Conservation (phyloP, 768 basidiomycete genomes). For the Phanerochaete carnosa region DNA sequence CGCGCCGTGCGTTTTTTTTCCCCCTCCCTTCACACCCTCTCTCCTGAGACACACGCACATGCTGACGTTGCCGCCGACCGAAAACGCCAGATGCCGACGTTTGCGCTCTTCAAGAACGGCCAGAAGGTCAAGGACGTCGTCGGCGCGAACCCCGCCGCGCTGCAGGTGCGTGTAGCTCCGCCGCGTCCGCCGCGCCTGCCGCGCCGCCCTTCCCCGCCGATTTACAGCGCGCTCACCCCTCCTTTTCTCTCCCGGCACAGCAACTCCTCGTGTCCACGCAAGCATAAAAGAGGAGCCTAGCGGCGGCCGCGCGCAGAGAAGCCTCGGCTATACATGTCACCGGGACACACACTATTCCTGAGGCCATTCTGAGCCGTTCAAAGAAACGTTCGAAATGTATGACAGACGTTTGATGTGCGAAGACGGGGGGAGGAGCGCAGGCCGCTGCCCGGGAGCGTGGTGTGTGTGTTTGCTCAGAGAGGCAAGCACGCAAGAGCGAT, state of each 20-base stretch:
- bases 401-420: neutral
- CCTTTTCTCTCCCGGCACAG: neutral
- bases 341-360: neutral
- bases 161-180: slow-evolving; percentile 33
- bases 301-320: neutral
- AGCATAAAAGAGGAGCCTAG: neutral
- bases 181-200: neutral
- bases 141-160: slow-evolving; percentile 42
- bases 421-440: neutral
- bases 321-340: neutral
- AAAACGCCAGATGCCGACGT: slow-evolving; percentile 44
- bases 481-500: neutral
- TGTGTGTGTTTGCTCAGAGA: neutral
- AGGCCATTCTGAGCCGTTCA: neutral
- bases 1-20: slow-evolving; percentile 64
- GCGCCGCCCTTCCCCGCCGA: no score
- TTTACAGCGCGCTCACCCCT: neutral
- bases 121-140: slow-evolving; percentile 36
- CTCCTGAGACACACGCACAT: neutral
- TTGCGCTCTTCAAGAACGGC: slow-evolving; percentile 35
- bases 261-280: neutral
- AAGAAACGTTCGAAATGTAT: neutral
- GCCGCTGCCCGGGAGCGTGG: neutral
- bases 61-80: neutral
- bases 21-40: neutral